Conservation (phyloP, 148 eudicot species). For the Polygonum aviculare region DNA sequence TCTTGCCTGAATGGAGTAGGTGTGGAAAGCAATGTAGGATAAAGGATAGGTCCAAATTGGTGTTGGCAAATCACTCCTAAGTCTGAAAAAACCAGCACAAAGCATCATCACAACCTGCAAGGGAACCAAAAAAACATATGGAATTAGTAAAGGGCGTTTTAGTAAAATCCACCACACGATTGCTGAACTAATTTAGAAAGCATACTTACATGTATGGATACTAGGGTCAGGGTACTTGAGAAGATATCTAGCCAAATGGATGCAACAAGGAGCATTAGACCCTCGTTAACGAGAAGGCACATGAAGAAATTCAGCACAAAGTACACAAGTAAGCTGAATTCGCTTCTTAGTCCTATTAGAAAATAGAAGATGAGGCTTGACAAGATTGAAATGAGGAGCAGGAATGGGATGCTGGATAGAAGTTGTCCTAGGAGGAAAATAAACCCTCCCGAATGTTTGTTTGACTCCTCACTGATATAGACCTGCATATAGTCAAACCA, state of each 20-base stretch:
- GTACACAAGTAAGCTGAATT: conserved; percentile 90
- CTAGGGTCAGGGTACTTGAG: conserved; percentile 68
- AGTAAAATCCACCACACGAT: conserved; percentile 33
- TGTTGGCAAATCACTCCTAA: conserved; percentile 70
- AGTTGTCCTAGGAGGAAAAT: conserved; percentile 87
- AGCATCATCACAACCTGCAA: conserved; percentile 88
- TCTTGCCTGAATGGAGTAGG: conserved; percentile 87
- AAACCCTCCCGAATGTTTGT: conserved; percentile 66
- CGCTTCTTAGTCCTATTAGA: conserved; percentile 67
- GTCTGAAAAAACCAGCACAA: conserved; percentile 93
- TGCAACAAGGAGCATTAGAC: conserved; percentile 65
- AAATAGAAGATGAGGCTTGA: conserved; percentile 88
- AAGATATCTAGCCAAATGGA: conserved; percentile 56
- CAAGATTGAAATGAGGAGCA: conserved; percentile 88
- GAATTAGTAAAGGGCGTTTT: conserved; percentile 48
- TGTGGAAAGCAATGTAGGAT: conserved; percentile 85
- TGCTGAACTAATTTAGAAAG: conserved; percentile 23
- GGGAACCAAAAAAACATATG: conserved; percentile 42
- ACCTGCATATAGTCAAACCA: conserved; percentile 56
- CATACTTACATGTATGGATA: conserved; percentile 66
- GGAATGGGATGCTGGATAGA: conserved; percentile 82
- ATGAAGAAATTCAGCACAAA: conserved; percentile 75
- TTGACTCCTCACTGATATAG: conserved; percentile 62
- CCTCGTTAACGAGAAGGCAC: conserved; percentile 89
- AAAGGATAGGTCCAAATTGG: conserved; percentile 79